Evolutionary conservation across 106 monocot species (phyloP).

Genomic region (Apostasia ramifera): DNA sequence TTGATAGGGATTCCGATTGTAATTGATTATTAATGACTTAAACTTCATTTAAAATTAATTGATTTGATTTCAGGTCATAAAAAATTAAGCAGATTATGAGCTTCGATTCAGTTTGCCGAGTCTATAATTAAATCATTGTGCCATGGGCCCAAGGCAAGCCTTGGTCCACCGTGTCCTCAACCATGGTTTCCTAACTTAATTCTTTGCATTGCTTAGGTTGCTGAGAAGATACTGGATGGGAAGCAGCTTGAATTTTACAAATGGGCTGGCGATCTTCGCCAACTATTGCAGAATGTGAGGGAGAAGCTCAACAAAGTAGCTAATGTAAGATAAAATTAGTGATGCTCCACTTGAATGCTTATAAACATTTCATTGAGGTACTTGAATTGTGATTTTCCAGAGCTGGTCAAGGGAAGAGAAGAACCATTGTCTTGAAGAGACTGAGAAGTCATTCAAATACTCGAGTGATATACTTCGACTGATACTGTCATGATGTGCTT

Average conservation of each 20-base stretch:
- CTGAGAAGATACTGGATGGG: constrained; percentile 73
- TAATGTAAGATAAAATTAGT: constrained; percentile 33
- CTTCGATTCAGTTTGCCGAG: too few relatives aligned
- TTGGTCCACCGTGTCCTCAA: too few relatives aligned
- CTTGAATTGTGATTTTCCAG: constrained; percentile 21
- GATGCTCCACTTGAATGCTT: background rate
- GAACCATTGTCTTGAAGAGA: constrained; percentile 89
- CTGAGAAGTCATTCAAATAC: constrained; percentile 79
- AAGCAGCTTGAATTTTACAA: constrained; percentile 94
- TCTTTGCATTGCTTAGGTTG: constrained; percentile 39
- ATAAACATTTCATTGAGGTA: background rate
- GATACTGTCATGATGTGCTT: constrained; percentile 44
- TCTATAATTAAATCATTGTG: too few relatives aligned
- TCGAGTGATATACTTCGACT: constrained; percentile 76
- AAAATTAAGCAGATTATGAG: too few relatives aligned
- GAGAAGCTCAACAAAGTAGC: constrained; percentile 82
- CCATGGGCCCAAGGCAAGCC: too few relatives aligned
- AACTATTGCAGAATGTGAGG: constrained; percentile 76
- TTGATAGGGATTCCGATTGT: too few relatives aligned
- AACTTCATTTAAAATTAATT: too few relatives aligned
- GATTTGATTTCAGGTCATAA: too few relatives aligned
- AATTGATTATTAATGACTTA: too few relatives aligned
- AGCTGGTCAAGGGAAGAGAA: constrained; percentile 95
- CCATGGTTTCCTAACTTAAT: background rate
- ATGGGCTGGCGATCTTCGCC: constrained; percentile 85